phyloP scores from a whole-genome alignment of 306 rosid species.

The Vigna unguiculata region DNA sequence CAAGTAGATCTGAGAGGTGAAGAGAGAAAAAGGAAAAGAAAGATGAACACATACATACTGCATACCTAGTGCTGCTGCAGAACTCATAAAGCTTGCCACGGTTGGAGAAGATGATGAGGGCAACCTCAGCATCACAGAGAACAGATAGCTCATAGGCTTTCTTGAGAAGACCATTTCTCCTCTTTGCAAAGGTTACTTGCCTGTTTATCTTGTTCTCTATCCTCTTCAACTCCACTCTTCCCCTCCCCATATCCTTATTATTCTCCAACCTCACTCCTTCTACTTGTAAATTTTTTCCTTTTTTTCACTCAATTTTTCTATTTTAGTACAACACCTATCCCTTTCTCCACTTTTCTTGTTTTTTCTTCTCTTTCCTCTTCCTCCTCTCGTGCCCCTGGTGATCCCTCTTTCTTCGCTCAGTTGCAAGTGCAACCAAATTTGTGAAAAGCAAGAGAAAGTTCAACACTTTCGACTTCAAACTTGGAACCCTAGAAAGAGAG shows the following conservation, averaged over 20 bases:
- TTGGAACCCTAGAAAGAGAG: conserved; percentile 67
- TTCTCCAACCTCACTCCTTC: conserved; percentile 2
- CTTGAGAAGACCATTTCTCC: conserved; percentile 92
- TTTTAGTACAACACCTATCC: conserved; percentile 50
- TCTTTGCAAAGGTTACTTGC: conserved; percentile 92
- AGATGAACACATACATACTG: not conserved
- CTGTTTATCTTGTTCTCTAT: conserved; percentile 98
- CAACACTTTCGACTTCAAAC: conserved; percentile 56
- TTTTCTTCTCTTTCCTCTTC: conserved; percentile 41
- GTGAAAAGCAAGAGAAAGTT: conserved; percentile 69
- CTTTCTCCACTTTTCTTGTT: conserved; percentile 35
- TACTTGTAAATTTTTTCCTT: not conserved
- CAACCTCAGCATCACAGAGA: conserved; percentile 97
- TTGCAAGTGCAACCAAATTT: conserved; percentile 62
- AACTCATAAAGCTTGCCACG: conserved; percentile 94
- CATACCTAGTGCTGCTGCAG: conserved; percentile 81
- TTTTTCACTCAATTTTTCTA: conserved; percentile 31
- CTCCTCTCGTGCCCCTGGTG: conserved; percentile 51
- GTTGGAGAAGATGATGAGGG: conserved; percentile 91
- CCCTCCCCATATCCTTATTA: conserved; percentile 73
- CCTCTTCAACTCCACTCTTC: conserved; percentile 96
- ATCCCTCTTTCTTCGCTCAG: conserved; percentile 70
- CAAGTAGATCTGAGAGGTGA: conserved; percentile 41
- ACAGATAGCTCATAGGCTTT: conserved; percentile 92
- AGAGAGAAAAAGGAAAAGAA: not conserved